Evolutionary conservation across 352 stramenopile species (phyloP).

Genomic region (Globisporangium abappressorium): DNA sequence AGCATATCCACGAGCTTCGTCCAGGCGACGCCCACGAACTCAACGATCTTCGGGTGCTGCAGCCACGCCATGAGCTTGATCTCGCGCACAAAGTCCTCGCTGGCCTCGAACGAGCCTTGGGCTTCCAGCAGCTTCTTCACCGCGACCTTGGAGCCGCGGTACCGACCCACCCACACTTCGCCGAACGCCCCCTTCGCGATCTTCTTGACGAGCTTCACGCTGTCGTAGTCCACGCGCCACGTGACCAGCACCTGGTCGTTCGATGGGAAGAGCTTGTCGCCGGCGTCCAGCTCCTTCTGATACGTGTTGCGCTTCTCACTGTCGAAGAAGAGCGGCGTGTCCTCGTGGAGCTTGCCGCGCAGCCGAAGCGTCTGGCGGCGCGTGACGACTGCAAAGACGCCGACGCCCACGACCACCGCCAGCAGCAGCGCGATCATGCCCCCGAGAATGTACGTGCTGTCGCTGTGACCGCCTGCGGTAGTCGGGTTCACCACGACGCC

Average conservation of each 20-base stretch:
- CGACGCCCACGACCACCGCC: slow-evolving; percentile 27
- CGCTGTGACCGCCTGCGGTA: slow-evolving; percentile 19
- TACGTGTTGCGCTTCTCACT: slow-evolving; percentile 56
- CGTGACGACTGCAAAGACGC: slow-evolving; percentile 40
- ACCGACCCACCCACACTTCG: slow-evolving; percentile 71
- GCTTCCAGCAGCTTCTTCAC: slow-evolving; percentile 58
- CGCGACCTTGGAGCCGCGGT: slow-evolving; percentile 51
- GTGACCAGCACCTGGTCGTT: slow-evolving; percentile 71
- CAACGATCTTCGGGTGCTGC: slow-evolving; percentile 60
- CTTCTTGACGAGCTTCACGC: slow-evolving; percentile 57
- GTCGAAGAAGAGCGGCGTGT: slow-evolving; percentile 73
- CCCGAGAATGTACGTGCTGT: slow-evolving; percentile 50
- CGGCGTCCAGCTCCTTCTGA: slow-evolving; percentile 53
- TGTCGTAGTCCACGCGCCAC: slow-evolving; percentile 68
- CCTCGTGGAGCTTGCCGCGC: slow-evolving; percentile 58
- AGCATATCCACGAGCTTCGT: slow-evolving; percentile 66
- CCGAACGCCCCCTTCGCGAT: slow-evolving; percentile 68
- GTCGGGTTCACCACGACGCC: slow-evolving; percentile 31
- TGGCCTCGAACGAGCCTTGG: slow-evolving; percentile 41
- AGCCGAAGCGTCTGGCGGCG: slow-evolving; percentile 33
- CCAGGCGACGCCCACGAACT: slow-evolving; percentile 74
- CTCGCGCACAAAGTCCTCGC: slow-evolving; percentile 62
- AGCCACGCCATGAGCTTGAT: slow-evolving; percentile 75
- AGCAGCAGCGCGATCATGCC: slow-evolving; percentile 41
- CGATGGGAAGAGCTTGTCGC: slow-evolving; percentile 64